These are phyloP conservation scores for Stylosanthes scabra DNA, from an alignment of 331 rosid species.

Conservation along the genomic window DNA sequence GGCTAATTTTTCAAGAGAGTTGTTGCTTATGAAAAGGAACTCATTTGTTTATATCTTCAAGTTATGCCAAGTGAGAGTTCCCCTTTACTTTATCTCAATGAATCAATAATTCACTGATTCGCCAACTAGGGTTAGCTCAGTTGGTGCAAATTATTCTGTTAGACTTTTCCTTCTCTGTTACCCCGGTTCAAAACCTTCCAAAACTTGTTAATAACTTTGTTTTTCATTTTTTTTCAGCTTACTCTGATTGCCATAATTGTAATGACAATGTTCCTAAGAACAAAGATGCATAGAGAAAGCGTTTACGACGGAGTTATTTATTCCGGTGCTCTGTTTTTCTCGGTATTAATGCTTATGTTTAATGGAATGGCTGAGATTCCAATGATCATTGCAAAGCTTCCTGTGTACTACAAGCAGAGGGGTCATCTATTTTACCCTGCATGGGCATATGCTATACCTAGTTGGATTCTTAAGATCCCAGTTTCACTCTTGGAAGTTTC, in stretches of 20 bases:
- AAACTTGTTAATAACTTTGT: too few relatives aligned
- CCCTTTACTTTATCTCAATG: background rate
- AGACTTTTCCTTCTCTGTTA: too few relatives aligned
- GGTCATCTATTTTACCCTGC: slow-evolving; percentile 65
- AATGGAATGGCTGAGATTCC: slow-evolving; percentile 67
- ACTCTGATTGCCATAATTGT: slow-evolving; percentile 33
- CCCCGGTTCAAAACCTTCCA: too few relatives aligned
- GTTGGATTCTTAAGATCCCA: slow-evolving; percentile 61
- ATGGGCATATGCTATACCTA: slow-evolving; percentile 65
- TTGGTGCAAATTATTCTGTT: too few relatives aligned
- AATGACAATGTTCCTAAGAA: slow-evolving; percentile 63
- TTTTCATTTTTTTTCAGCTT: slow-evolving; percentile 34
- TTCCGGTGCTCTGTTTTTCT: slow-evolving; percentile 57
- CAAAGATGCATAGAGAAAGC: slow-evolving; percentile 50
- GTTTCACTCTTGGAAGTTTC: slow-evolving; percentile 61
- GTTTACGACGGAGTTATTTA: slow-evolving; percentile 42
- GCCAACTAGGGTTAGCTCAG: too few relatives aligned
- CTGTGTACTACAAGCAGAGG: slow-evolving; percentile 68
- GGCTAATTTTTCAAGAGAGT: slow-evolving; percentile 67
- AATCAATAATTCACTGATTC: background rate
- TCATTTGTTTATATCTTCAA: slow-evolving; percentile 65
- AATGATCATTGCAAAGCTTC: slow-evolving; percentile 64
- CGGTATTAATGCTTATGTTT: slow-evolving; percentile 53
- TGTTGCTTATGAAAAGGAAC: slow-evolving; percentile 67
- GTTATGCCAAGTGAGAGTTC: slow-evolving; percentile 51